phyloP scores from a whole-genome alignment of 352 stramenopile species.

The Aphanomyces invadans region DNA sequence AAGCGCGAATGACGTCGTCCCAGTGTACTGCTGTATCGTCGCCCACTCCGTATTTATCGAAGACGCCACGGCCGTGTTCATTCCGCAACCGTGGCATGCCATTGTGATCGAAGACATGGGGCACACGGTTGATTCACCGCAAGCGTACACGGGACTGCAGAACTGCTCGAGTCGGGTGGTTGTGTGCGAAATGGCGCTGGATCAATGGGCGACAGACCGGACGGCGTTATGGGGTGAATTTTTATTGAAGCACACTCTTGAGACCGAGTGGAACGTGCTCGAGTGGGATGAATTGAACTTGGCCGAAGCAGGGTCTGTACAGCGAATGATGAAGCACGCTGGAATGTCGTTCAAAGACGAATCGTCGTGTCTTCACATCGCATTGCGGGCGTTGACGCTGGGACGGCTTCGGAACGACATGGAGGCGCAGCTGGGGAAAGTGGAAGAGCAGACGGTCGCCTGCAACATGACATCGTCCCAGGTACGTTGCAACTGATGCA shows the following conservation, averaged over 20 bases:
- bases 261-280: not conserved
- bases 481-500: constrained; percentile 12
- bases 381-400: constrained; percentile 34
- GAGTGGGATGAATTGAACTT: constrained; percentile 18
- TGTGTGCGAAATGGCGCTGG: constrained; percentile 18
- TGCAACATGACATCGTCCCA: constrained; percentile 48
- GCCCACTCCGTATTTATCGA: constrained; percentile 44
- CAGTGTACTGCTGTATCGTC: constrained; percentile 59
- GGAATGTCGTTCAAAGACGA: constrained; percentile 23
- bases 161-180: constrained; percentile 14
- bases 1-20: not conserved
- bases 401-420: constrained; percentile 65
- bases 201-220: constrained; percentile 14
- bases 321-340: constrained; percentile 21
- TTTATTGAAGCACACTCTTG: not conserved
- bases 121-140: not conserved
- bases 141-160: not conserved
- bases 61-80: constrained; percentile 43
- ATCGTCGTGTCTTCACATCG: constrained; percentile 21
- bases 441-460: constrained; percentile 75
- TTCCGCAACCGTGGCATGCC: constrained; percentile 51
- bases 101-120: constrained; percentile 69
- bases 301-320: constrained; percentile 7
- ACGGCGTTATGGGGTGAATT: constrained; percentile 14
- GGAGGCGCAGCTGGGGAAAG: constrained; percentile 64